These are phyloP conservation scores for Tolypocladium endophyticum DNA, from an alignment of 2,329 filamentous ascomycete species.

Conservation along the genomic window DNA sequence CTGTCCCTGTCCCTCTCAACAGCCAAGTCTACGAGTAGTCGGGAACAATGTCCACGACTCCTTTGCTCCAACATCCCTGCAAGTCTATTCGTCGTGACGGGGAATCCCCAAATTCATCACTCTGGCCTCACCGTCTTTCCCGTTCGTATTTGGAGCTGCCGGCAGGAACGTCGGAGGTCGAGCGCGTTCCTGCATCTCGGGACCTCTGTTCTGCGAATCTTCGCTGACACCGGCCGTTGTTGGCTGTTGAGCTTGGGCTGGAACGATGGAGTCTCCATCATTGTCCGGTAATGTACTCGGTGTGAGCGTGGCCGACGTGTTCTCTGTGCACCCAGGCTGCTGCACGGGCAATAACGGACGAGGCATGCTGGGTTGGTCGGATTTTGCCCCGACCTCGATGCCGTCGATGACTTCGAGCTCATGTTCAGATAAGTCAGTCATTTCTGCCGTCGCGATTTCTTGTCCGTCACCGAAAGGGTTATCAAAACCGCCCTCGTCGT, in stretches of 20 bases:
- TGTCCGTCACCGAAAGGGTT: slow-evolving; percentile 18
- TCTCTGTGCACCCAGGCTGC: slow-evolving; percentile 9
- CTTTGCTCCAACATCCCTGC: not conserved
- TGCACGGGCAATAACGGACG: slow-evolving; percentile 5
- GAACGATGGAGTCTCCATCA: slow-evolving; percentile 3
- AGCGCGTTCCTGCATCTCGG: slow-evolving; percentile 34
- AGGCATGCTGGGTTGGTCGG: slow-evolving; percentile 5
- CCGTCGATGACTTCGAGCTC: slow-evolving; percentile 2
- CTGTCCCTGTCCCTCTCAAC: not conserved
- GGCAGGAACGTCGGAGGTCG: slow-evolving; percentile 16
- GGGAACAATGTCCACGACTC: not conserved
- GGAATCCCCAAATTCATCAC: slow-evolving; percentile 28
- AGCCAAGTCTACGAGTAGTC: not conserved
- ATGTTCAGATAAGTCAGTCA: slow-evolving; percentile 11
- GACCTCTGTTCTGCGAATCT: slow-evolving; percentile 12
- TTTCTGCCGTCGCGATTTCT: slow-evolving; percentile 13
- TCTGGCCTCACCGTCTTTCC: slow-evolving; percentile 10
- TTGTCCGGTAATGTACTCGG: slow-evolving; percentile 13
- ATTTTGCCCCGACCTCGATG: not conserved
- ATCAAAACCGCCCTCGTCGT: slow-evolving; percentile 20
- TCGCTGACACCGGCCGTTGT: not conserved
- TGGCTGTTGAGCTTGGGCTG: not conserved
- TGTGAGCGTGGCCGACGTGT: slow-evolving; percentile 14
- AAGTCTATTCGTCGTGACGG: slow-evolving; percentile 10
- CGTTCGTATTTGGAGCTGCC: slow-evolving; percentile 8